Base-by-base conservation (phyloP, 768 basidiomycete genomes). In the Calvatia gigantea region DNA sequence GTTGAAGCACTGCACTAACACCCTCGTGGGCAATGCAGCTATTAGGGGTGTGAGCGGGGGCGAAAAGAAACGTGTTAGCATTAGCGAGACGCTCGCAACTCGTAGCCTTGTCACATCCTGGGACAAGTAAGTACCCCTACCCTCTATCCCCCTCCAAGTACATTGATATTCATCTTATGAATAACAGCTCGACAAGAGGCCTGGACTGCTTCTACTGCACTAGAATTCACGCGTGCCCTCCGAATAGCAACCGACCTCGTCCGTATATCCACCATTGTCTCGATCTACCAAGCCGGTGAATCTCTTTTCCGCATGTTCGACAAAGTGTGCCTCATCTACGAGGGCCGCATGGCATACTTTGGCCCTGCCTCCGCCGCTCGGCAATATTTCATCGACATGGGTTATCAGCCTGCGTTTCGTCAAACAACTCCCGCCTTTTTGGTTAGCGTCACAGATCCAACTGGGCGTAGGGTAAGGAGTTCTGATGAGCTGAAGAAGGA, bases 201-300 rank as follows among this genome's bases (percentile, higher is more conserved):
- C 70, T 86, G 38, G 85, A 86, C 60, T n/a, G 77, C 86, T 0
- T 86, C 83, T 15, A 90, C 87, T 1, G 88, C 87, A 4, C 75
- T 88, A 28, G 88, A 91, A 68, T 89, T 86, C 61, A 80, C 82
- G 51, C 83, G 78, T 49, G 80, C 85, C 0, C 73, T 91, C 35
- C 81, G 88, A 1, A 75, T 85, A 46, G 74, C 80, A 3, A 88
- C 87, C 4, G 83, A 90, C 63, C 74, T 82, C 1, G 68, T 71
- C 38, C 66, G 69, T 21, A 64, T 71, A 47, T 70, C 87, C 0
- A 90, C 86, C 0, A 79, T 94, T 56, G 89, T 89, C 19, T 87
- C 90, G 0, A 83, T 94, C 38, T 92, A 94, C 69, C 91, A 94
- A 71, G 90, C 89, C 8, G 85, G 87, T 48, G 89, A 93, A 66